These are phyloP conservation scores for Lactarius psammicola DNA, from an alignment of 768 basidiomycete genomes.

Conservation along the genomic window DNA sequence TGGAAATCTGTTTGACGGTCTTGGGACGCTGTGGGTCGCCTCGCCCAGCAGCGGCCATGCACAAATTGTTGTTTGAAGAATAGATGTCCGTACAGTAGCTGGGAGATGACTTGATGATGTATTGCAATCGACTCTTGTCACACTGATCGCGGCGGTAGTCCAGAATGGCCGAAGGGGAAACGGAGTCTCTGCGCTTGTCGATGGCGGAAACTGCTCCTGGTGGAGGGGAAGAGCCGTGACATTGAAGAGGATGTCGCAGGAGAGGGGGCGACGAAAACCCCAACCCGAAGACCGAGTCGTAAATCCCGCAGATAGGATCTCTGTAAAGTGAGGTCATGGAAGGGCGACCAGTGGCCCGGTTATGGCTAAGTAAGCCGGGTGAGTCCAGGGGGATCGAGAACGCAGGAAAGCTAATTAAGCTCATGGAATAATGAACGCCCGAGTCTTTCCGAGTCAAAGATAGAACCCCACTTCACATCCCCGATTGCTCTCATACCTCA, in stretches of 20 bases:
- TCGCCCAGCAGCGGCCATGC: not conserved
- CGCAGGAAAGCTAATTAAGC: no score
- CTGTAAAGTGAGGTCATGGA: no score
- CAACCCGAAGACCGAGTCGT: not conserved
- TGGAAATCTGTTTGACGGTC: slow-evolving; percentile 4
- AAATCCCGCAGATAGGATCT: not conserved
- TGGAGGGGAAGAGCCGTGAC: not conserved
- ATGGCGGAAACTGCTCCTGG: not conserved
- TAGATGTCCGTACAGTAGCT: not conserved
- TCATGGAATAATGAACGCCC: not conserved
- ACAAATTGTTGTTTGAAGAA: not conserved
- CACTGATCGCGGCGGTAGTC: not conserved
- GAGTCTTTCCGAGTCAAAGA: not conserved
- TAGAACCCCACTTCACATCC: not conserved
- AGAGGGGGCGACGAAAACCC: no score
- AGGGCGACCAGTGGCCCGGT: no score
- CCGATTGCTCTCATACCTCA: not conserved
- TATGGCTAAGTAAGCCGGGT: no score
- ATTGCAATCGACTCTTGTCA: not conserved
- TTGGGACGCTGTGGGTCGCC: not conserved
- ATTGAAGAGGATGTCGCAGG: not conserved
- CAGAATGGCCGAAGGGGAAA: not conserved
- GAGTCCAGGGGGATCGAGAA: no score
- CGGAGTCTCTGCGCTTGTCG: not conserved
- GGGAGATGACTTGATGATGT: not conserved